phyloP scores from a whole-genome alignment of 2,329 filamentous ascomycete genomes.

The Fusarium guadeloupense region DNA sequence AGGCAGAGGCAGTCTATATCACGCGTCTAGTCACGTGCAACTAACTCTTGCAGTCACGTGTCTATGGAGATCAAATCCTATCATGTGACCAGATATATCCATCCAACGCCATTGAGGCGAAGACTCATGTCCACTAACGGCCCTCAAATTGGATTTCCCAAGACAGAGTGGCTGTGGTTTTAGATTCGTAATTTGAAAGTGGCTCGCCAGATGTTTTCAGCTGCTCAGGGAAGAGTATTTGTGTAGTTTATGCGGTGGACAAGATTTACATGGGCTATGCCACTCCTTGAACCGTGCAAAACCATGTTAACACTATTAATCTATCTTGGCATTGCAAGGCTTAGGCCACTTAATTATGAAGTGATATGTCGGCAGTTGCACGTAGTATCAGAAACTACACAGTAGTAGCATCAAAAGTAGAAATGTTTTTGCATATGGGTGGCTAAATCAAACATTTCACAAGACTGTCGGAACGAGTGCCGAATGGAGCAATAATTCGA shows the following conservation, averaged over 20 bases:
- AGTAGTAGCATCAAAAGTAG: background rate
- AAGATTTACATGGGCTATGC: slow-evolving; percentile 9
- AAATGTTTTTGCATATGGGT: background rate
- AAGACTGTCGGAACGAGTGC: background rate
- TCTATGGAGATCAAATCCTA: too few relatives aligned
- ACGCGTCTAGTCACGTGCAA: slow-evolving; percentile 28
- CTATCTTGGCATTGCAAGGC: background rate
- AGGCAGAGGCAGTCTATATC: slow-evolving; percentile 26
- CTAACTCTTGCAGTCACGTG: too few relatives aligned
- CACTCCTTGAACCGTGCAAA: slow-evolving; percentile 1
- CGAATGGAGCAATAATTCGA: slow-evolving; percentile 1
- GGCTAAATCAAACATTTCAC: background rate
- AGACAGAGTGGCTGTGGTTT: slow-evolving; percentile 7
- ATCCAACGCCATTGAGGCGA: slow-evolving; percentile 5
- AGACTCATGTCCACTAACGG: background rate
- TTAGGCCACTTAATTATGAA: background rate
- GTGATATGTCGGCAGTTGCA: slow-evolving; percentile 1
- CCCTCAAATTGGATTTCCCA: slow-evolving; percentile 1
- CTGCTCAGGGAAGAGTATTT: slow-evolving; percentile 7
- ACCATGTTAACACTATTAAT: background rate
- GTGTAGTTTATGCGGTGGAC: background rate
- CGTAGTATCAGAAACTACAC: background rate
- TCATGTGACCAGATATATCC: too few relatives aligned
- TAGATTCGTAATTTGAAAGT: slow-evolving; percentile 9
- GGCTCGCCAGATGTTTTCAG: slow-evolving; percentile 15